A percentile compares a stretch with the other conserved stretches of the same genome.
These are phyloP conservation scores for Acrocalymma vagum DNA, from an alignment of 2,329 filamentous ascomycete species.

Conservation along the genomic window DNA sequence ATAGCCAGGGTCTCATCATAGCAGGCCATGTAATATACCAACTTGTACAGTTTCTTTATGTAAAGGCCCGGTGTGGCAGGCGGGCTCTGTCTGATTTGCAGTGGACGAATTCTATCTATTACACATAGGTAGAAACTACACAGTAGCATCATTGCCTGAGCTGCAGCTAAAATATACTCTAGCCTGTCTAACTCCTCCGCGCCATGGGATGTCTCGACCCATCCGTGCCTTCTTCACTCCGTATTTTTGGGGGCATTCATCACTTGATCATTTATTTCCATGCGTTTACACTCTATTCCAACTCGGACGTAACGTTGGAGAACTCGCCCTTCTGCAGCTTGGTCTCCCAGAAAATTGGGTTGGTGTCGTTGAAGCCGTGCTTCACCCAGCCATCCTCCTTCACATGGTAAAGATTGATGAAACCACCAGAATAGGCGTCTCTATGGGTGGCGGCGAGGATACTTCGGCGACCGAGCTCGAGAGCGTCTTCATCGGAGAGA, in stretches of 20 bases:
- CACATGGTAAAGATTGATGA: slow-evolving; percentile 98
- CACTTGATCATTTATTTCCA: background rate
- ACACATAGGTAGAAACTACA: slow-evolving; percentile 5
- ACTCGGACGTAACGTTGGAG: slow-evolving; percentile 85
- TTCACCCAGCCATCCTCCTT: slow-evolving; percentile 99
- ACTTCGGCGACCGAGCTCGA: slow-evolving; percentile 89
- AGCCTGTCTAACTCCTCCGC: background rate
- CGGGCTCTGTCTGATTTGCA: too few species aligned
- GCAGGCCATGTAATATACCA: too few species aligned
- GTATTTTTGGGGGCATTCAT: too few species aligned
- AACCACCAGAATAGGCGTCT: slow-evolving; percentile 98
- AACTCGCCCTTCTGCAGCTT: slow-evolving; percentile 99
- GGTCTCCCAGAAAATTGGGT: slow-evolving; percentile 99
- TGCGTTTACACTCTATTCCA: slow-evolving; percentile 60
- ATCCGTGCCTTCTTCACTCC: too few species aligned
- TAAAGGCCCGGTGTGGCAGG: too few species aligned
- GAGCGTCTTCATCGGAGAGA: slow-evolving; percentile 82
- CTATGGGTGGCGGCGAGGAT: slow-evolving; percentile 96
- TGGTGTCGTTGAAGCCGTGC: slow-evolving; percentile 97
- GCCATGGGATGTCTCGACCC: background rate
- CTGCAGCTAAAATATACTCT: background rate
- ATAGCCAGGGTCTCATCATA: too few species aligned
- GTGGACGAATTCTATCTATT: too few species aligned
- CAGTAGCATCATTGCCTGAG: background rate
- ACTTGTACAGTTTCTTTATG: too few species aligned